phyloP scores from a whole-genome alignment of 2,329 filamentous ascomycete genomes.

The Aspergillus arachidicola region DNA sequence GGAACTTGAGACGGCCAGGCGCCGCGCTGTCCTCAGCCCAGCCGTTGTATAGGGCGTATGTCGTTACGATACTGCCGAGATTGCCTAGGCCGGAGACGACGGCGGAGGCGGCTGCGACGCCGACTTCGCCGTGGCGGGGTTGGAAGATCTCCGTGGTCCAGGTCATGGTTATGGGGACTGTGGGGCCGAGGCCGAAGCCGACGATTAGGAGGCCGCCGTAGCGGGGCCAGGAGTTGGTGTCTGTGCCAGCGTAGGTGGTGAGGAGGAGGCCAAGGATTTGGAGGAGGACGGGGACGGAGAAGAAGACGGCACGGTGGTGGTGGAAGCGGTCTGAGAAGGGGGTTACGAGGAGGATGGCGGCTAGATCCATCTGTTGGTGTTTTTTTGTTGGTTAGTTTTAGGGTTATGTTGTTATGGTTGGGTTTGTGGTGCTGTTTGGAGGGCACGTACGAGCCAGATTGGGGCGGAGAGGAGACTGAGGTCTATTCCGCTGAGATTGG shows the following conservation, averaged over 20 bases:
- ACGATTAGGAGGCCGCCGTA: slow-evolving; percentile 89
- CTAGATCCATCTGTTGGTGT: slow-evolving; percentile 73
- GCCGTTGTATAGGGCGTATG: slow-evolving; percentile 84
- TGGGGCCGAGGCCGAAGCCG: slow-evolving; percentile 86
- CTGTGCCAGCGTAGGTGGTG: slow-evolving; percentile 70
- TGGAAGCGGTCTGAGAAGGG: slow-evolving; percentile 88
- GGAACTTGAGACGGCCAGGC: slow-evolving; percentile 68
- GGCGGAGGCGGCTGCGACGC: slow-evolving; percentile 81
- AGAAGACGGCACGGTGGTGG: slow-evolving; percentile 76
- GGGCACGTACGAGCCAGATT: slow-evolving; percentile 77
- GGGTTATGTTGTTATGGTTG: background rate
- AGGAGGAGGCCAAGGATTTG: slow-evolving; percentile 81
- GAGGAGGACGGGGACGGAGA: slow-evolving; percentile 72
- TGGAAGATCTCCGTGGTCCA: slow-evolving; percentile 94
- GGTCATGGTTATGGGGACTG: slow-evolving; percentile 90
- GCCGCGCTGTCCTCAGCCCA: slow-evolving; percentile 76
- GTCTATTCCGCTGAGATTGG: slow-evolving; percentile 70
- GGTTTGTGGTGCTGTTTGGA: background rate
- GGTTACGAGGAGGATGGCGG: slow-evolving; percentile 82
- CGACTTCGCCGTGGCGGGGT: slow-evolving; percentile 83
- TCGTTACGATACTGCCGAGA: slow-evolving; percentile 81
- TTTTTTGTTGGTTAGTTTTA: slow-evolving; percentile 4
- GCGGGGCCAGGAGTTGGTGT: slow-evolving; percentile 71
- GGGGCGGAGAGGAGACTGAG: slow-evolving; percentile 84
- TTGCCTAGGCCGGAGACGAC: slow-evolving; percentile 87